phyloP scores from a whole-genome alignment of 345 rosid species.

The Eucalyptus tenuipes region DNA sequence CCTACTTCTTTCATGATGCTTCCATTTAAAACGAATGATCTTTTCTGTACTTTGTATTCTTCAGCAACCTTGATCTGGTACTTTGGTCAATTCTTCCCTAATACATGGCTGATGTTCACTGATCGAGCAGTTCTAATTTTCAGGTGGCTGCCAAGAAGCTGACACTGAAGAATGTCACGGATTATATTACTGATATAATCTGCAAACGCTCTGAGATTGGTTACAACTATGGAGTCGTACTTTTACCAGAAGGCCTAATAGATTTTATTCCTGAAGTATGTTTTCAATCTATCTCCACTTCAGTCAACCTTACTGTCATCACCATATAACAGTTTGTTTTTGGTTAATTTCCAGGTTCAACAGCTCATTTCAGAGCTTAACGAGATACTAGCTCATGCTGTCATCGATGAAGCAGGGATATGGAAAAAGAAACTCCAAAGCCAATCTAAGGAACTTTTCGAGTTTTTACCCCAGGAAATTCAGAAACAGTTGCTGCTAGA shows the following conservation, averaged over 20 bases:
- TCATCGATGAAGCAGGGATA: conserved; percentile 53
- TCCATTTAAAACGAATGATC: background rate
- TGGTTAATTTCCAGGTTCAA: conserved; percentile 48
- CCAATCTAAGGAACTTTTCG: conserved; percentile 63
- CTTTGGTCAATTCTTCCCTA: background rate
- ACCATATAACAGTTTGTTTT: background rate
- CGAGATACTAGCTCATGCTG: conserved; percentile 73
- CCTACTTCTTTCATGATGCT: background rate
- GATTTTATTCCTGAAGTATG: conserved; percentile 96
- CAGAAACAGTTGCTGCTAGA: conserved; percentile 94
- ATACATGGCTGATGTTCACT: background rate
- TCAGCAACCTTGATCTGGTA: background rate
- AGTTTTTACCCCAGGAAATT: conserved; percentile 73
- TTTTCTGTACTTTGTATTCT: background rate
- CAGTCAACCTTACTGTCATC: background rate
- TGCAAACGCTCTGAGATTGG: conserved; percentile 62
- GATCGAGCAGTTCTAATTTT: background rate
- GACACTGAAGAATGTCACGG: conserved; percentile 79
- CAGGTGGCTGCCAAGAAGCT: conserved; percentile 78
- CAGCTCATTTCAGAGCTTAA: conserved; percentile 80
- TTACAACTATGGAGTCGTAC: conserved; percentile 87
- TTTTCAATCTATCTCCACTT: background rate
- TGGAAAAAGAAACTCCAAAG: conserved; percentile 79
- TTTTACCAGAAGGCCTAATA: conserved; percentile 96
- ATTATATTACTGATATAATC: conserved; percentile 68